phyloP scores from a whole-genome alignment of 169 alveolate species.

The Neospora caninum region DNA sequence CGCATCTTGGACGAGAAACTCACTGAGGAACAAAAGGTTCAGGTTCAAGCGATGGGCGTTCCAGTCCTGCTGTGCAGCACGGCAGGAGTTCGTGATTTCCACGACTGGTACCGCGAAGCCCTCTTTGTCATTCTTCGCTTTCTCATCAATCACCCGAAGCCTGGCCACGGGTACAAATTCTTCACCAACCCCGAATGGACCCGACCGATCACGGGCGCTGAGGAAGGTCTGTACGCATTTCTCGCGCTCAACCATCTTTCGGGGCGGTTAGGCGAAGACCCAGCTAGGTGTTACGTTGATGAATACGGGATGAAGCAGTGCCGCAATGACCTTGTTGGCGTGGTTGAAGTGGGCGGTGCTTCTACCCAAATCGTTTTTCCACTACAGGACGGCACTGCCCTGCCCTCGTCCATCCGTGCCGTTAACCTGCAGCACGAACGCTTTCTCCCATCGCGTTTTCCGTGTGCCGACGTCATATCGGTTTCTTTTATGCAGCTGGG shows the following conservation, averaged over 20 bases:
- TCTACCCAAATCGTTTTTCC: conserved; percentile 55
- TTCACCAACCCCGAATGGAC: conserved; percentile 37
- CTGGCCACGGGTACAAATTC: background rate
- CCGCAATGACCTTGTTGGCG: conserved; percentile 32
- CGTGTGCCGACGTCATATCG: conserved; percentile 11
- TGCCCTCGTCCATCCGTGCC: conserved; percentile 14
- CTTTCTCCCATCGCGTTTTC: background rate
- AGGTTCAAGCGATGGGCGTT: conserved; percentile 17
- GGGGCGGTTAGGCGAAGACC: background rate
- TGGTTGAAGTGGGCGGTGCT: conserved; percentile 57
- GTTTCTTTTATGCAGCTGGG: conserved; percentile 45
- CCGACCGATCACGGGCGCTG: conserved; percentile 40
- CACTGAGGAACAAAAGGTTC: too few relatives aligned
- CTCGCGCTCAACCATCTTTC: conserved; percentile 9
- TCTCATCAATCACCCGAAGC: background rate
- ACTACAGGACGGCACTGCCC: background rate
- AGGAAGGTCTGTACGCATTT: conserved; percentile 40
- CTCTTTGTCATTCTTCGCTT: background rate
- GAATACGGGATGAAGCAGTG: background rate
- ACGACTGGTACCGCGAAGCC: conserved; percentile 44
- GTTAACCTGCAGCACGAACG: background rate
- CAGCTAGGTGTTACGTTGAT: background rate
- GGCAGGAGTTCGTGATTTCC: conserved; percentile 39
- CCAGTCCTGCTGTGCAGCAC: conserved; percentile 51
- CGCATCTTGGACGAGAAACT: too few relatives aligned